Conservation (phyloP, 306 rosid species). For the Dalbergia cultrata region DNA sequence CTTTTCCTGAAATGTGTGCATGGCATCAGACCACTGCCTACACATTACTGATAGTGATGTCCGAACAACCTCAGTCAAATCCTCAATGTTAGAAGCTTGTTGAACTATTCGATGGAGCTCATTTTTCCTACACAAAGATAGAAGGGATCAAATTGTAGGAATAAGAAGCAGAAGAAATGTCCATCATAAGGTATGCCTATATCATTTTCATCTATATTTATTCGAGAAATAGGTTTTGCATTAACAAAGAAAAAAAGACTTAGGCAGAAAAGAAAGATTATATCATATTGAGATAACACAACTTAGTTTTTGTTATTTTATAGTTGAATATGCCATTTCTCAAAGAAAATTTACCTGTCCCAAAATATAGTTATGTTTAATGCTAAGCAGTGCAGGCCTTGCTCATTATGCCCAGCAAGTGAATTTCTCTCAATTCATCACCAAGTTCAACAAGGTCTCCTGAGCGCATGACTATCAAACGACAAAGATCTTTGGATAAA, state of each 20-base stretch:
- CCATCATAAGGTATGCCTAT: conserved; percentile 29
- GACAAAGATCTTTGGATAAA: conserved; percentile 92
- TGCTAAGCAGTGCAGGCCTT: conserved; percentile 87
- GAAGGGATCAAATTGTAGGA: conserved; percentile 44
- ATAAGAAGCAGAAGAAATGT: conserved; percentile 45
- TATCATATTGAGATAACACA: conserved; percentile 17
- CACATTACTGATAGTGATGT: conserved; percentile 87
- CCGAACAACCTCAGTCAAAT: conserved; percentile 86
- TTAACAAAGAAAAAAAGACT: conserved; percentile 38
- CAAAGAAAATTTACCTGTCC: conserved; percentile 75
- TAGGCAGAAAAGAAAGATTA: conserved; percentile 4
- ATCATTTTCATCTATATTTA: conserved; percentile 40
- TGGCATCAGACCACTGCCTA: conserved; percentile 98
- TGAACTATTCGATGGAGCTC: conserved; percentile 97
- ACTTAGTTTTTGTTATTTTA: neutral
- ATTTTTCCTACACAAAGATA: conserved; percentile 67
- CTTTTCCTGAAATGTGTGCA: conserved; percentile 84
- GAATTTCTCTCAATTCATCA: conserved; percentile 49
- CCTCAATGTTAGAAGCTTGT: conserved; percentile 94
- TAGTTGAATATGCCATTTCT: conserved; percentile 43
- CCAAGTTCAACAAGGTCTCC: conserved; percentile 71
- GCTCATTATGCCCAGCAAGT: conserved; percentile 55
- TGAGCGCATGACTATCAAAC: conserved; percentile 88
- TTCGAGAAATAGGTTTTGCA: conserved; percentile 16
- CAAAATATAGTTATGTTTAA: conserved; percentile 85